These are phyloP conservation scores for Amoebophrya sp. DNA, from an alignment of 169 alveolate genomes.

Conservation along the genomic window DNA sequence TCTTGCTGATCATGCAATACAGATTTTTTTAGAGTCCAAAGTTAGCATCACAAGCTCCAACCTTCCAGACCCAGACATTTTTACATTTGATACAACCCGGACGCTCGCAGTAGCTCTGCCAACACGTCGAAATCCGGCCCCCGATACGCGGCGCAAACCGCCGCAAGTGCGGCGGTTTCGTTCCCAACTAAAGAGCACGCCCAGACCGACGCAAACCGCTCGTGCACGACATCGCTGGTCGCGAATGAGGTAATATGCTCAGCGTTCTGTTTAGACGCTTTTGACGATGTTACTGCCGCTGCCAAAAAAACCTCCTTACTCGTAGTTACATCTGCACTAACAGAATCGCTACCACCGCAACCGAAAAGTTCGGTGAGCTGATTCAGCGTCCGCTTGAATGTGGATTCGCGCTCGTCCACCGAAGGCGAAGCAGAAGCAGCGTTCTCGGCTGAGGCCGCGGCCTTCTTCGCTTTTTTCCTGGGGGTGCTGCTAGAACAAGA, in stretches of 20 bases:
- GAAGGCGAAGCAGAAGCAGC: background rate
- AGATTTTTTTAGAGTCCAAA: too few species aligned
- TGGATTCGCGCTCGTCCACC: too few species aligned
- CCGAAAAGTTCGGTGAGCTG: background rate
- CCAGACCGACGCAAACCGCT: background rate
- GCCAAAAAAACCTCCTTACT: background rate
- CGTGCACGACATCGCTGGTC: background rate
- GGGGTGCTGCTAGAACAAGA: background rate
- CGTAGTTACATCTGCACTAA: background rate
- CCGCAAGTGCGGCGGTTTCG: background rate
- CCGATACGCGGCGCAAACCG: background rate
- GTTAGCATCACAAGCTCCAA: too few species aligned
- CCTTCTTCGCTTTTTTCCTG: background rate
- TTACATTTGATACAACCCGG: too few species aligned
- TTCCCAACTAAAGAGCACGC: background rate
- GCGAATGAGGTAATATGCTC: too few species aligned
- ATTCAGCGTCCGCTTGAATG: background rate
- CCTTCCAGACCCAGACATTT: too few species aligned
- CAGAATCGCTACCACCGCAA: background rate
- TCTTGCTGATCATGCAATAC: too few species aligned
- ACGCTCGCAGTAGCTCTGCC: background rate
- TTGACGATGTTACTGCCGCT: too few species aligned
- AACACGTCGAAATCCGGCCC: constrained; percentile 14
- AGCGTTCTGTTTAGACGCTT: too few species aligned
- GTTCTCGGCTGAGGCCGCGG: background rate